Percentiles rank a stretch among this genome's conserved stretches.
Evolutionary conservation across 2,329 filamentous ascomycete genomes (phyloP).

Genomic region (Calonectria fujianensis): DNA sequence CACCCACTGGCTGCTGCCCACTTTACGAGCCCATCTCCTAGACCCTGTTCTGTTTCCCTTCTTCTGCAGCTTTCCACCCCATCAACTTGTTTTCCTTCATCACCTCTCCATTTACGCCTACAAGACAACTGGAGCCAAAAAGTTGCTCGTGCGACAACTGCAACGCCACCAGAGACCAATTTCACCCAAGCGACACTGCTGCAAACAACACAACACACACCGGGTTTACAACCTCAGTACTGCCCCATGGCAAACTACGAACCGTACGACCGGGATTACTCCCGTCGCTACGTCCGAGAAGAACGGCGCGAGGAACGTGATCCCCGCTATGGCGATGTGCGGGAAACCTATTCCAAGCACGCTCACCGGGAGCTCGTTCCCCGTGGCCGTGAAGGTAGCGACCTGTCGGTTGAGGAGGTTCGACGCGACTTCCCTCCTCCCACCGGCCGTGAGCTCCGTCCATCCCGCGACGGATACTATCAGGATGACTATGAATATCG

Average conservation of each 20-base stretch:
- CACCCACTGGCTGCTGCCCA: conserved; percentile 30
- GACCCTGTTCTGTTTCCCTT: conserved; percentile 20
- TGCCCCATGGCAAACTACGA: conserved; percentile 70
- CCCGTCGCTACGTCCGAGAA: conserved; percentile 72
- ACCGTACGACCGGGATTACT: conserved; percentile 71
- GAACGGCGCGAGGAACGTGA: conserved; percentile 72
- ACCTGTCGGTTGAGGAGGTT: conserved; percentile 86
- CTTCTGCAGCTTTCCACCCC: background rate
- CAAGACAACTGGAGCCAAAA: conserved; percentile 9
- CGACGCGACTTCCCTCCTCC: conserved; percentile 89
- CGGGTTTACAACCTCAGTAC: conserved; percentile 15
- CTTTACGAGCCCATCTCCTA: conserved; percentile 21
- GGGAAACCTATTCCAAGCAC: conserved; percentile 69
- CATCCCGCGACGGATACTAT: conserved; percentile 78
- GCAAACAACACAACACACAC: conserved; percentile 23
- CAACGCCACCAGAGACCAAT: conserved; percentile 8
- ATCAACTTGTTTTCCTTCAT: conserved; percentile 2
- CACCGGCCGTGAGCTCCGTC: conserved; percentile 70
- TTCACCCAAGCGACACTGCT: background rate
- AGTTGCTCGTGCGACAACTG: background rate
- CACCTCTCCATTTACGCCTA: conserved; percentile 15
- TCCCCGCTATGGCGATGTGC: conserved; percentile 72
- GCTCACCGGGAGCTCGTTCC: conserved; percentile 72
- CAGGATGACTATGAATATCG: conserved; percentile 71
- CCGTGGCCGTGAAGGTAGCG: conserved; percentile 81